These are phyloP conservation scores for Cryphonectria carpinicola DNA, from an alignment of 2,329 filamentous ascomycete species.

Conservation along the genomic window DNA sequence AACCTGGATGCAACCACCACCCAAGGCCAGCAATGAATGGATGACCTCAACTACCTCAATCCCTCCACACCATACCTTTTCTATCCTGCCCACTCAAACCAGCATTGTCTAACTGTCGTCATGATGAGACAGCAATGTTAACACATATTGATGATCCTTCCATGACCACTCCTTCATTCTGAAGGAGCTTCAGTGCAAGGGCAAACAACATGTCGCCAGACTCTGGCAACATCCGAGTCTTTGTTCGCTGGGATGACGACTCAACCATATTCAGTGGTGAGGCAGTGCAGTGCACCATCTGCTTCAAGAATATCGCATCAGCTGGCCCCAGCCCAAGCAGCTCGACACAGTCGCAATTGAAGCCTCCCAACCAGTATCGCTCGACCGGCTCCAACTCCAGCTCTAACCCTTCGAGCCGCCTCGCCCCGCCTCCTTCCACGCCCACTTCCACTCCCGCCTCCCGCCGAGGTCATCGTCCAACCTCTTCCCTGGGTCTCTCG, in stretches of 20 bases:
- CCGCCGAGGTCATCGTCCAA: conserved; percentile 65
- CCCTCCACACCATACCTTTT: neutral
- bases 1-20: neutral
- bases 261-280: conserved; percentile 83
- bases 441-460: conserved; percentile 34
- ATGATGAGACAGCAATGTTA: conserved; percentile 22
- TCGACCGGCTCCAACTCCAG: conserved; percentile 37
- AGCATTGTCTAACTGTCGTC: neutral
- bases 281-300: conserved; percentile 93
- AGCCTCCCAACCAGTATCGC: conserved; percentile 35
- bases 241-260: conserved; percentile 91
- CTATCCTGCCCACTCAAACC: neutral
- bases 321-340: conserved; percentile 35
- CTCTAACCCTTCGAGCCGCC: conserved; percentile 36
- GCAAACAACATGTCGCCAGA: conserved; percentile 54
- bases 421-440: conserved; percentile 48
- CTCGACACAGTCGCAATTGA: conserved; percentile 31
- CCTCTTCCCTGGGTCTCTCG: conserved; percentile 66
- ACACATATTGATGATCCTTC: conserved; percentile 27
- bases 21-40: neutral
- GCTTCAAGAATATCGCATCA: conserved; percentile 83
- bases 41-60: neutral
- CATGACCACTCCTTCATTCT: conserved; percentile 36
- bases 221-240: conserved; percentile 82
- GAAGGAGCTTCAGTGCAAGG: conserved; percentile 39